Base-by-base conservation (phyloP, 139 green algal genomes). In the Closterium sp. region DNA sequence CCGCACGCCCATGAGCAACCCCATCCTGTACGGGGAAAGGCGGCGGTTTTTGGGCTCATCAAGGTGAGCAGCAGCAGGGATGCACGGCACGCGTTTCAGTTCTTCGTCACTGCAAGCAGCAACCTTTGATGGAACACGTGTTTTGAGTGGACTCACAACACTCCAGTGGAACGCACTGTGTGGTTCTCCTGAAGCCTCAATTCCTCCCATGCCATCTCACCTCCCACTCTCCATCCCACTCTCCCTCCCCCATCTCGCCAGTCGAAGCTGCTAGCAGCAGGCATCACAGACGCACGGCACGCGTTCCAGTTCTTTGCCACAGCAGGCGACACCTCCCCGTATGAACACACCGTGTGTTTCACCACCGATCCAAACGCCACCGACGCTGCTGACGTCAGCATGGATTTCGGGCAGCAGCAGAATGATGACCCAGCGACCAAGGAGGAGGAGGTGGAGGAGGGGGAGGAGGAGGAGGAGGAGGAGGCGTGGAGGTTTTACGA, bases 241-340 rank as follows among this genome's bases (percentile, higher is more conserved):
- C 9, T 4, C 45, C 45, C 45, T 70, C 10, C 11, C 45, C 9
- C 11, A 38, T 19, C 45, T 4, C 45, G 1, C n/a, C 89, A 91
- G 89, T 30, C 90, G 9, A 90, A 90, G 42, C 91, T 93, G 29
- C 32, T n/a, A 31, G 85, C 86, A 32, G 31, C 31, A 24, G 91
- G 91, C 1, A 88, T 93, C 10, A 85, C 89, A 17, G 30, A 84
- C 24, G 85, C 91, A 19, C 19, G 62, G 4, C 86, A 90, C 21
- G 85, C 85, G 10, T 93, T 93, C 11, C 29, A 87, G 17, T 93
- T 93, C 85, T 93, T 93, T 88, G 21, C 84, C 29, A 28, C 70
- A 85, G 28, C 29, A 13, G 89, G 24, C 10, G 30, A 79, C 62
- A 79, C 38, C 9, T 79, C 62, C 62, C 62, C 62, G 17, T 79